Evolutionary conservation across 345 rosid genomes (phyloP), one percentile per base, ranked within the genome.

Genomic region (Odontarrhena argentea): DNA sequence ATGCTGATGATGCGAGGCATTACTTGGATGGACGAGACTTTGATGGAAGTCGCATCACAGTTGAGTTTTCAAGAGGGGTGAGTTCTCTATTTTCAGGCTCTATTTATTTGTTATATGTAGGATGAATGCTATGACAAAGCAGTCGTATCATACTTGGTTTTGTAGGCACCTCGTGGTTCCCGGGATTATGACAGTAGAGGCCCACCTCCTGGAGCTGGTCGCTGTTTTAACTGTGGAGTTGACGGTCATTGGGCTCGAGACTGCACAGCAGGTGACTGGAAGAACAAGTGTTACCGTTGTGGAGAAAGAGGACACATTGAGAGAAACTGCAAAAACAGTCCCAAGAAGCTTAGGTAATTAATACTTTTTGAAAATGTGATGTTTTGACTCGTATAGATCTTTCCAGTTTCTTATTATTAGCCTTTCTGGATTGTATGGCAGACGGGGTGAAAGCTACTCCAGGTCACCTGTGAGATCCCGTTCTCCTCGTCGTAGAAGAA

Each of bases 171-270:
- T 40, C 96, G 92, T 61, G 96, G 89, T 68, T 89, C 96, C 53
- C 85, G 91, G 47, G 77, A 74, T 5, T 67, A 48, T 60, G 77
- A 66, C 30, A 96, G 96, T 4, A 80, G 89, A 69, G 98, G 96
- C 40, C 96, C 98, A 60, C 96, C 96, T 67, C 96, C 98, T 63
- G 96, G 96, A 37, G 66, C 96, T 34, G 96, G 96, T 15, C 89
- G 98, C 46, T 92, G 98, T 58, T 92, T 92, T 60, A 92, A 89
- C 44, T 92, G 98, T 75, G 98, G 98, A 38, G 79, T 89, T 59
- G 98, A 92, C 66, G 98, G 98, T 22, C 98, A 92, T 32, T 87
- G 96, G 98, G 98, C 96, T 55, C 82, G 98, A 24, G 98, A 92
- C 77, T 89, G 98, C 82, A 89, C 86, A 57, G 93, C 96, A 52